Evolutionary conservation across 768 basidiomycete species (phyloP).

Genomic region (Leccinum obscurum): DNA sequence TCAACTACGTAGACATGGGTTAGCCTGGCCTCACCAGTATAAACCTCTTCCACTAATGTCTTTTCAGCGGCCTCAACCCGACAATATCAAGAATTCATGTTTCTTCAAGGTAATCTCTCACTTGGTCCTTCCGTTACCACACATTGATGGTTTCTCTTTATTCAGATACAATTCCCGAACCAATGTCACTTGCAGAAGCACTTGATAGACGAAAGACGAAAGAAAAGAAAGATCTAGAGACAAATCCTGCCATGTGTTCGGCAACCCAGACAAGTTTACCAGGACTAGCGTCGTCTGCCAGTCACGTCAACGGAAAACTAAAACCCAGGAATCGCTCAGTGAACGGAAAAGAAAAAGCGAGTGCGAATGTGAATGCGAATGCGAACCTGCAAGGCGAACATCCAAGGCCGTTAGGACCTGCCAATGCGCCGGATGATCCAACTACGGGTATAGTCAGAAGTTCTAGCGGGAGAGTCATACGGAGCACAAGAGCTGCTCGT

Average conservation of each 20-base stretch:
- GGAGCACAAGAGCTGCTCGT: conserved; percentile 30
- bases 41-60: conserved; percentile 6
- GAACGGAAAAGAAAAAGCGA: conserved; percentile 33
- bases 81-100: conserved; percentile 69
- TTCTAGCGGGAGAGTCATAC: conserved; percentile 30
- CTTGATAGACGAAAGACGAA: conserved; percentile 52
- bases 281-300: conserved; percentile 20
- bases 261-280: conserved; percentile 31
- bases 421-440: conserved; percentile 25
- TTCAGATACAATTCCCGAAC: conserved; percentile 66
- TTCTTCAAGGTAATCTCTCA: conserved; percentile 56
- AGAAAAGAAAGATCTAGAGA: conserved; percentile 57
- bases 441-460: conserved; percentile 28
- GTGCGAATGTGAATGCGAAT: conserved; percentile 38
- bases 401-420: conserved; percentile 17
- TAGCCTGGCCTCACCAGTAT: conserved; percentile 23
- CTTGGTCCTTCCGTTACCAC: not conserved
- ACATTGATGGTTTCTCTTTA: conserved; percentile 6
- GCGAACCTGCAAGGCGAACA: conserved; percentile 28
- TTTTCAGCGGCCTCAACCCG: conserved; percentile 54
- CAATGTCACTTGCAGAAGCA: conserved; percentile 61
- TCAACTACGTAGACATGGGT: conserved; percentile 81
- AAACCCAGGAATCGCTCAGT: conserved; percentile 42
- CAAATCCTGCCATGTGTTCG: conserved; percentile 52
- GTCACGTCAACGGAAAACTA: conserved; percentile 33